Evolutionary conservation across 148 eudicot genomes (phyloP), one percentile per base, ranked within the genome.

Genomic region (Persicaria maculosa): DNA sequence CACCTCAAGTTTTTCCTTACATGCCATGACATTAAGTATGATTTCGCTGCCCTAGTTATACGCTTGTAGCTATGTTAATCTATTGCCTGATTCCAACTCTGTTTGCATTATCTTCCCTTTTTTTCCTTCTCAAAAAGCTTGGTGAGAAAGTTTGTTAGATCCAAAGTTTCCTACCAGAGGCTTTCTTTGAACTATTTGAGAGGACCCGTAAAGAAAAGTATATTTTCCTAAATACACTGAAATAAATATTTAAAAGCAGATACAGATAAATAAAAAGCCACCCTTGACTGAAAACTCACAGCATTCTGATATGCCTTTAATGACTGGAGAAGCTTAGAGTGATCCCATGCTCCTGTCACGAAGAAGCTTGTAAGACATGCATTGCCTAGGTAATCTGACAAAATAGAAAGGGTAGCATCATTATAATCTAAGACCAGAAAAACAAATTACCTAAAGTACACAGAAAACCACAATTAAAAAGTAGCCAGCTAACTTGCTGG

Each of bases 281-380:
- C 36, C 45, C 43, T 46, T 17, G 71, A 74, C 78, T 71, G 52
- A 75, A 76, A 48, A 86, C 98, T 65, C 83, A 94, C 98, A 74
- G 98, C 98, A 81, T 91, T 90, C 76, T 91, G 98, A 75, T 94
- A 94, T 65, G 97, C 97, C 83, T 91, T 91, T 61, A 91, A 76
- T 55, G 98, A 87, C 76, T 89, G 95, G 80, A 76, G 87, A 81
- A 94, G 90, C 76, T 87, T 88, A 75, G 86, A 79, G 78, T 88
- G 89, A 81, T 94, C 91, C 96, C 93, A 91, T 69, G 91, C 86
- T 77, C 93, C 95, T 57, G 89, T 91, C 74, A 86, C 95, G 84
- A 94, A 94, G 76, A 94, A 93, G 76, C 91, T 86, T 45, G 93
- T 89, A 78, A 91, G 93, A 73, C 88, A 91, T 81, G 95, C 98